These are phyloP conservation scores for Shiraia sp. DNA, from an alignment of 2,329 filamentous ascomycete genomes.

Conservation along the genomic window DNA sequence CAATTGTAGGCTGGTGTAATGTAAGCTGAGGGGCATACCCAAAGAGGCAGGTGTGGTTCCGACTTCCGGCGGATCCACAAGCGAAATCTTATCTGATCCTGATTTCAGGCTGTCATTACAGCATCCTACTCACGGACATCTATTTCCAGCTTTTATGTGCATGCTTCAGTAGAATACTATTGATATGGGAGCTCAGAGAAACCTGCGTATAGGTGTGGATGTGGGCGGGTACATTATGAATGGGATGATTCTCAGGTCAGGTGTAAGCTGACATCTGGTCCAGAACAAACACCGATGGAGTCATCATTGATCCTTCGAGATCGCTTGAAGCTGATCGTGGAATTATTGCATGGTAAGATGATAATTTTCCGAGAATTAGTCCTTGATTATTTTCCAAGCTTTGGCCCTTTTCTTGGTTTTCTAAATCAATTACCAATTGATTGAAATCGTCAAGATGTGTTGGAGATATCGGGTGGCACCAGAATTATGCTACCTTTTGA, in stretches of 20 bases:
- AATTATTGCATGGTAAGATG: conserved; percentile 39
- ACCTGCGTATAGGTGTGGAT: conserved; percentile 50
- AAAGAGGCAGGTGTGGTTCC: conserved; percentile 2
- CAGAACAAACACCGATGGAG: conserved; percentile 44
- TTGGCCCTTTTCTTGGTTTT: no score
- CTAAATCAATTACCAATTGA: no score
- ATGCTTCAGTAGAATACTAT: no score
- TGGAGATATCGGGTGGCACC: no score
- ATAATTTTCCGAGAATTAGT: no score
- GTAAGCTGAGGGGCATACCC: background rate
- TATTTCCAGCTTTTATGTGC: no score
- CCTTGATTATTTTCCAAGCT: no score
- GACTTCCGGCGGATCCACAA: conserved; percentile 8
- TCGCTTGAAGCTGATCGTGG: conserved; percentile 31
- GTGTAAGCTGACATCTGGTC: background rate
- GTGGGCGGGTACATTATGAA: conserved; percentile 43
- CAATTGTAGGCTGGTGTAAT: background rate
- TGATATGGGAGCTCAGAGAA: no score
- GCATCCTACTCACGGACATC: background rate
- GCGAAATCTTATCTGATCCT: conserved; percentile 17
- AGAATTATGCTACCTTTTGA: no score
- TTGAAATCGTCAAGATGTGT: no score
- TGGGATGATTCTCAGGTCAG: background rate
- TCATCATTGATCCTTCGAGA: conserved; percentile 39
- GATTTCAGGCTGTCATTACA: background rate